A percentile compares a stretch with the other conserved stretches of the same genome.
Evolutionary conservation across 108 stramenopile genomes (phyloP).

Genomic region (Nitzschia sp.): DNA sequence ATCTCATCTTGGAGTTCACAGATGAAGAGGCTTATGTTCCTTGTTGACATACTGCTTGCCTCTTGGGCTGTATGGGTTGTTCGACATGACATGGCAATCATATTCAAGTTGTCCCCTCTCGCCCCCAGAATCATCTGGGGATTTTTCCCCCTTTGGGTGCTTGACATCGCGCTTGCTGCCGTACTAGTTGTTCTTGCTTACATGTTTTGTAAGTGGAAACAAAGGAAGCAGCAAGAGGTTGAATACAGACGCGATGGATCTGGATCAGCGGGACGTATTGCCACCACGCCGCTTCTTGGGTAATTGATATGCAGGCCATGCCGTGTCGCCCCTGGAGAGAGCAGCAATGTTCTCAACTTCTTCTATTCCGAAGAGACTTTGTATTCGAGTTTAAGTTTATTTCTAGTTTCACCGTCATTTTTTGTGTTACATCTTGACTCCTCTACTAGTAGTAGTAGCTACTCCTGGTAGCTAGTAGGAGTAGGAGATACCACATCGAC

Average conservation of each 20-base stretch:
- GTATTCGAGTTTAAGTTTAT: too few relatives aligned
- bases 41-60: slow-evolving; percentile 15
- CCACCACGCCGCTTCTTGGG: background rate
- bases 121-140: slow-evolving; percentile 26
- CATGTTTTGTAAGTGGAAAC: background rate
- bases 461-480: too few relatives aligned
- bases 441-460: too few relatives aligned
- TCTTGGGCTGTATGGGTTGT: slow-evolving; percentile 23
- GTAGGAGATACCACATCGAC: too few relatives aligned
- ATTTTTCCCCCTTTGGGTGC: slow-evolving; percentile 22
- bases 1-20: slow-evolving; percentile 9
- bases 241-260: background rate
- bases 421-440: too few relatives aligned
- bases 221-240: background rate
- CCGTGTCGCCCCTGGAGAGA: background rate
- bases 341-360: too few relatives aligned
- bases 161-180: background rate
- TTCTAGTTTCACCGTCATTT: too few relatives aligned
- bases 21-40: slow-evolving; percentile 8
- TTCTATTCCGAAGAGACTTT: too few relatives aligned
- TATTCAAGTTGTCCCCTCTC: slow-evolving; percentile 22
- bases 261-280: background rate
- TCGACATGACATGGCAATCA: slow-evolving; percentile 10
- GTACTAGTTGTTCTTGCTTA: background rate
- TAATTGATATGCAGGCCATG: background rate